A percentile compares a stretch with the other conserved stretches of the same genome.
These are phyloP conservation scores for Clavariopsis aquatica DNA, from an alignment of 495 filamentous ascomycete genomes.

Conservation along the genomic window DNA sequence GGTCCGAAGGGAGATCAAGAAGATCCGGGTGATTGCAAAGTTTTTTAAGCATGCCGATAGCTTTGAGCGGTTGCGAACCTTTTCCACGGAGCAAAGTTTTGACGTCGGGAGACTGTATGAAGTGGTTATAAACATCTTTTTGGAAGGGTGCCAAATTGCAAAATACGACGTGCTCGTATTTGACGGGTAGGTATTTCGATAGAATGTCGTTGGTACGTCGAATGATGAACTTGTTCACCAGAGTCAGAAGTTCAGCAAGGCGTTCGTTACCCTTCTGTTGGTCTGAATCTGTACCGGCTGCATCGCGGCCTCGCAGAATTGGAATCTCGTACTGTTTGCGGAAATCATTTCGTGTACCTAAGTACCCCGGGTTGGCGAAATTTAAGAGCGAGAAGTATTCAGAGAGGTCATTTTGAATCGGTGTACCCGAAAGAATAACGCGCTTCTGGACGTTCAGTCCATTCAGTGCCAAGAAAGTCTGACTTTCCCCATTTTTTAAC, in stretches of 20 bases:
- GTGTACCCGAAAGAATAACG: constrained; percentile 95
- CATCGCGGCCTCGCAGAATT: constrained; percentile 89
- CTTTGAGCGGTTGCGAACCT: constrained; percentile 93
- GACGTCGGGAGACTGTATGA: constrained; percentile 94
- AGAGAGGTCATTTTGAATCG: constrained; percentile 96
- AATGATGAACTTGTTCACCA: constrained; percentile 99
- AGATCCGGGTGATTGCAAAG: constrained; percentile 98
- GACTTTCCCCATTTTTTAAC: constrained; percentile 96
- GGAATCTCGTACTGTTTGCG: constrained; percentile 93
- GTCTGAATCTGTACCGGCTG: constrained; percentile 81
- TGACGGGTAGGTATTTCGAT: constrained; percentile 96
- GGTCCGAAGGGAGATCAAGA: constrained; percentile 76
- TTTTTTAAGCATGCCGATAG: constrained; percentile 95
- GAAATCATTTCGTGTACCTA: constrained; percentile 88
- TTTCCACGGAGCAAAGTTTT: constrained; percentile 89
- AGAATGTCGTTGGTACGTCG: constrained; percentile 96
- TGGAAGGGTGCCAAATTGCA: constrained; percentile 95
- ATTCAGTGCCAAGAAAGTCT: constrained; percentile 89
- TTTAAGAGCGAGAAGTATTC: constrained; percentile 97
- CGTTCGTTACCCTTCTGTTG: constrained; percentile 83
- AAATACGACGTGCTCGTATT: constrained; percentile 99
- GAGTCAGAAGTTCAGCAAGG: constrained; percentile 71
- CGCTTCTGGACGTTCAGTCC: constrained; percentile 84
- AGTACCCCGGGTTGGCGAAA: constrained; percentile 92
- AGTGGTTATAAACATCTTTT: constrained; percentile 89